Base-by-base conservation (phyloP, 1,139 yeast genomes). In the Hansenula anomala region DNA sequence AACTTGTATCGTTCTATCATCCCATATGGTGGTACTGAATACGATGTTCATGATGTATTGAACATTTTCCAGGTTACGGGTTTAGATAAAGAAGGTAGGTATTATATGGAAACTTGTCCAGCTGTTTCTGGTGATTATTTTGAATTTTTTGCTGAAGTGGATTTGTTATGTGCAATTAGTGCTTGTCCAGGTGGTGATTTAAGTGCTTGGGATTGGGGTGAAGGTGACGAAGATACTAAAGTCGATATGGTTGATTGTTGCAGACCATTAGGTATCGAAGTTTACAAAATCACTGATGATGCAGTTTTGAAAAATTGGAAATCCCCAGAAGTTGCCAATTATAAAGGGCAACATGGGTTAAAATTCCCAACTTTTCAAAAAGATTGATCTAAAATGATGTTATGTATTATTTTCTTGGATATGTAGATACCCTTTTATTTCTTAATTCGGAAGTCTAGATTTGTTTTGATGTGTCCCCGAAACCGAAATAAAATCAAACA, bases 161-260 rank as follows among this genome's bases (percentile, higher is more conserved):
- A 80, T 49, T 61, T 79, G 38, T 60, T 80, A 39, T 78, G 80
- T 43, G 87, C 86, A 6, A 69, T 80, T 36, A 72, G 80, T 42
- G 81, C 85, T 6, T 80, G 86, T 55, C 86, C 86, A 3, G 87
- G 86, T 30, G 87, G 87, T 14, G 86, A 79, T 54, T 63, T 80
- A 41, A 75, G 82, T 15, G 67, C 69, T 44, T 80, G 86, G 86
- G 84, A 78, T 31, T 80, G 86, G 86, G 85, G 85, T 36, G 82
- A 73, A 55, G 65, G 66, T 40, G 73, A 68, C 18, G 68, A 67
- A 33, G 66, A 63, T 26, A 65, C 56, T 3, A 61, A 59, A n/a
- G 64, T 61, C n/a, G 76, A 73, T 42, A 77, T 78, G 83, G 64
- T 69, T 17, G 76, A 73, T 40, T 74, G 80, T 51, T 79, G 87